These are phyloP conservation scores for Haplosporangium sp. DNA, from an alignment of 371 early-diverging fungal species.

Conservation along the genomic window DNA sequence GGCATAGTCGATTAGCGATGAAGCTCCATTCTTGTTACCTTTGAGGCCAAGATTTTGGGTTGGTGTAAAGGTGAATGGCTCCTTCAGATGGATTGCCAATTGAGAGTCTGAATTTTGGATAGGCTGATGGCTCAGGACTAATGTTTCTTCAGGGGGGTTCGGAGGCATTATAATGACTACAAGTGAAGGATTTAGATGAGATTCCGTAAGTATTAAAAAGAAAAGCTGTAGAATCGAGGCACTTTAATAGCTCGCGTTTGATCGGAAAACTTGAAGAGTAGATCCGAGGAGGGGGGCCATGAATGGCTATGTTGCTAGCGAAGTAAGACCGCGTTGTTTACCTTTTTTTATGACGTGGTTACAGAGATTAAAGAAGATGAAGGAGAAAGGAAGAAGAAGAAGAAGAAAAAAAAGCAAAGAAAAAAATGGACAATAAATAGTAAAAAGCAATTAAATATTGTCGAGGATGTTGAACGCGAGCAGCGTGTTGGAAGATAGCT, in stretches of 20 bases:
- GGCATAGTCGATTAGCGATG: slow-evolving; percentile 4
- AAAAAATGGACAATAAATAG: not conserved
- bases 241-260: not conserved
- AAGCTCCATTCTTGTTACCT: slow-evolving; percentile 13
- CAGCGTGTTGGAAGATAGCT: not conserved
- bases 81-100: slow-evolving; percentile 29
- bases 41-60: slow-evolving; percentile 7
- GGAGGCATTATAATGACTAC: slow-evolving; percentile 28
- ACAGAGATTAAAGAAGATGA: not conserved
- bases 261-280: not conserved
- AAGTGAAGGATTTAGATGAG: not conserved
- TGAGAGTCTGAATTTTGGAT: slow-evolving; percentile 26
- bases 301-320: not conserved
- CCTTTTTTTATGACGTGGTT: not conserved
- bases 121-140: slow-evolving; percentile 24
- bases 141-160: slow-evolving; percentile 36
- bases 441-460: not conserved
- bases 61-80: slow-evolving; percentile 15
- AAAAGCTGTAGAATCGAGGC: not conserved
- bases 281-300: not conserved
- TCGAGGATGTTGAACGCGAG: too few species aligned
- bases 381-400: too few species aligned
- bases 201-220: not conserved
- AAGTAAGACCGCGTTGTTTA: not conserved
- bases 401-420: too few species aligned